Base-by-base conservation (phyloP, 2,329 filamentous ascomycete species). In the Aspergillus novoparasiticus region DNA sequence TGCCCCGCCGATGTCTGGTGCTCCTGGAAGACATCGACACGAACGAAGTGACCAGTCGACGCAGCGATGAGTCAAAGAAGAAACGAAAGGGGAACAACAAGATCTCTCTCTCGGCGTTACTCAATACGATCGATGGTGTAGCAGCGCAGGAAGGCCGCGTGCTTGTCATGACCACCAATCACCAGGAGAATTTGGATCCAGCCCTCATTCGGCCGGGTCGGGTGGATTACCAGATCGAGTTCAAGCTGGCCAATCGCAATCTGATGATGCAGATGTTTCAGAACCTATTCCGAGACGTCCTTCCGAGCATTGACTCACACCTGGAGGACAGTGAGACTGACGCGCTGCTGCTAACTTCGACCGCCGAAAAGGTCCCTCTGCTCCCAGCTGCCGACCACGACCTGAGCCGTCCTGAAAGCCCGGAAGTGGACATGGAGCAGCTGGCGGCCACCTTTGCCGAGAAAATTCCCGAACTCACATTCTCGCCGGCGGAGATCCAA, bases 21-120 rank as follows among this genome's bases (percentile, higher is more conserved):
- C 84, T 91, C 1, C 76, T 91, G 0, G 89, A 91, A 73, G 89
- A 91, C 66, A 89, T 91, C 58, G 89, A 91, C 69, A 58, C 62
- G 9, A 58, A 57, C 51, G 59, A 59, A 43, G 50, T 62, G 30
- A 58, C 59, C 2, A 51, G 32, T 26, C 54, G 59, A 8, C 59
- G 59, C 16, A 36, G 23, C 6, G 34, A 32, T 10, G 30, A 34
- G 16, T 21, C 59, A 1, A 26, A 32, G 19, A 41, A 34, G 54
- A 57, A 51, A 12, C 51, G 59, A n/a, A 61, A 51, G 6, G 59
- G 59, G 2, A 50, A 58, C 28, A 53, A 57, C 19, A 57, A 45
- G 8, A 9, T 61, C 41, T 57, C 59, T 4, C 59, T 61, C 3
- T 61, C 59, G 9, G 58, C 48, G 5, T 50, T 59, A 19, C 59